Evolutionary conservation across 1,284 basidiomycete species (phyloP).

Genomic region (Sphaerobolus stellatus): DNA sequence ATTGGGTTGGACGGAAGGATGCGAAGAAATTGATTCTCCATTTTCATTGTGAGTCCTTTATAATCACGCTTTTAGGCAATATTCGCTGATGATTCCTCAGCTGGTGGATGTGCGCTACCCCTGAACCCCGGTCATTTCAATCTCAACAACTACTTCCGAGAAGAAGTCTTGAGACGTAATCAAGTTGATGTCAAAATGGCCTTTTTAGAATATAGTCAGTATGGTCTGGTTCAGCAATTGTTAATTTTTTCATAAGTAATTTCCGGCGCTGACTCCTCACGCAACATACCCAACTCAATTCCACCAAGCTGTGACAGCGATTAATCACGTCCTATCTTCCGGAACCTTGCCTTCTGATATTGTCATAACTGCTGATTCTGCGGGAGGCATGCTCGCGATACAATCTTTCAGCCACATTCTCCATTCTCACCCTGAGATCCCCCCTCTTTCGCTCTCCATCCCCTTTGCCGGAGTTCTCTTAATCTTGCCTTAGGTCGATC

Average conservation of each 20-base stretch:
- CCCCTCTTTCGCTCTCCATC: conserved; percentile 18
- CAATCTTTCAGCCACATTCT: conserved; percentile 34
- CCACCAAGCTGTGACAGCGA: conserved; percentile 31
- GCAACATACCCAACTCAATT: conserved; percentile 38
- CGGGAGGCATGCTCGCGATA: conserved; percentile 35
- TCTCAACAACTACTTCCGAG: conserved; percentile 12
- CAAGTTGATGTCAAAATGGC: conserved; percentile 13
- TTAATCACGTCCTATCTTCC: conserved; percentile 32
- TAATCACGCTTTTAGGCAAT: neutral
- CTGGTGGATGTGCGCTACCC: conserved; percentile 13
- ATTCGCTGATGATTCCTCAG: conserved; percentile 1
- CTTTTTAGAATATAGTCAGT: conserved; percentile 17
- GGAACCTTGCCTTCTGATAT: conserved; percentile 22
- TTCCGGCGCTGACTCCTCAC: conserved; percentile 15
- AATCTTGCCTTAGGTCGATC: conserved; percentile 36
- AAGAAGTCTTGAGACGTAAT: conserved; percentile 9
- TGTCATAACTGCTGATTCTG: conserved; percentile 34
- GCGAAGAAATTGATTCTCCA: conserved; percentile 15
- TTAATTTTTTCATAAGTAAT: neutral
- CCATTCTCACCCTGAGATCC: conserved; percentile 27
- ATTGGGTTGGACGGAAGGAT: conserved; percentile 14
- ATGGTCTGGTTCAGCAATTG: conserved; percentile 17
- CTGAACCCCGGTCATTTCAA: conserved; percentile 9
- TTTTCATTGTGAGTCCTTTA: conserved; percentile 12
- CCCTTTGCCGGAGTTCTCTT: conserved; percentile 28